These are phyloP conservation scores for Wickerhamiella pararugosa DNA, from an alignment of 1,139 yeast genomes.

Conservation along the genomic window DNA sequence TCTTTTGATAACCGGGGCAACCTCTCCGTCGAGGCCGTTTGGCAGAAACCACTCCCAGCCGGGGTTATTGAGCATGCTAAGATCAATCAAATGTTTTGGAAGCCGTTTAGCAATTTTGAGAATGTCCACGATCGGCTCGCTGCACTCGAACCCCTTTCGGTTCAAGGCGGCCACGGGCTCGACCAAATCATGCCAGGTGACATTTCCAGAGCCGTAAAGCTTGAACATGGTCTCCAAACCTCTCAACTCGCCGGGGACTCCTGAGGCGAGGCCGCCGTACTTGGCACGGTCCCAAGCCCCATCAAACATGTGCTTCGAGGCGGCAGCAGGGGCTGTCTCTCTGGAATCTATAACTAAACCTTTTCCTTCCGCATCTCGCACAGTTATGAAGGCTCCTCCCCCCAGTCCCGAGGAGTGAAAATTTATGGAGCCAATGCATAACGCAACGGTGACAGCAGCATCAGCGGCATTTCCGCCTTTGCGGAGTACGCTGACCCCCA, in stretches of 20 bases:
- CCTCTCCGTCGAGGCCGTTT: conserved; percentile 34
- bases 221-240: conserved; percentile 53
- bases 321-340: conserved; percentile 63
- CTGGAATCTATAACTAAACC: conserved; percentile 68
- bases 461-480: conserved; percentile 75
- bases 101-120: not conserved
- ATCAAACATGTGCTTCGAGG: conserved; percentile 53
- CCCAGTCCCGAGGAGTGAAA: conserved; percentile 85
- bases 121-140: conserved; percentile 1
- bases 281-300: conserved; percentile 35
- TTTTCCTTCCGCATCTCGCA: conserved; percentile 32
- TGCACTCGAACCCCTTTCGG: conserved; percentile 46
- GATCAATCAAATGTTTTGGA: not conserved
- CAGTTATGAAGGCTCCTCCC: conserved; percentile 72
- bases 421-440: conserved; percentile 75
- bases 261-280: conserved; percentile 75
- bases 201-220: conserved; percentile 52
- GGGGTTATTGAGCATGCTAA: not conserved
- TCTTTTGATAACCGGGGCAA: conserved; percentile 31
- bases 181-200: conserved; percentile 59
- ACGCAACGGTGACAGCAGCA: conserved; percentile 76
- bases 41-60: conserved; percentile 16
- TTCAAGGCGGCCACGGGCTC: conserved; percentile 63
- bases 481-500: conserved; percentile 47
- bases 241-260: conserved; percentile 76